phyloP scores from a whole-genome alignment of 768 basidiomycete species.

The Boletus tylopilopsis region DNA sequence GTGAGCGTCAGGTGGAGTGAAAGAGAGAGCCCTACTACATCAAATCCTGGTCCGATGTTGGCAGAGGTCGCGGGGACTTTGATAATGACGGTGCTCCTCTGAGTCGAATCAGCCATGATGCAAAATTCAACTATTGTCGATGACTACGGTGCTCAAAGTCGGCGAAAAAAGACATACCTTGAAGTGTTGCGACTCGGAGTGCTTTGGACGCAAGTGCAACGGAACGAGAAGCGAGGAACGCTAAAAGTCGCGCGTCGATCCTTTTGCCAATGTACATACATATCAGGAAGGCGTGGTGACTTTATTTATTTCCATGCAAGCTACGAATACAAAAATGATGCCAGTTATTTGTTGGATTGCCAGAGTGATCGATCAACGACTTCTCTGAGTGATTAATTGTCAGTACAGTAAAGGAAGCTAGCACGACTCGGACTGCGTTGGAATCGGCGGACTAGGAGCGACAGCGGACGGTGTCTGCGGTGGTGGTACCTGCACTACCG shows the following conservation, averaged over 20 bases:
- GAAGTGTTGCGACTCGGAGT: no score
- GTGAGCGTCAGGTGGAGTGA: slow-evolving; percentile 79
- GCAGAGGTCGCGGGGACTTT: slow-evolving; percentile 95
- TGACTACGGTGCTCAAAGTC: neutral
- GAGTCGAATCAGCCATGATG: no score
- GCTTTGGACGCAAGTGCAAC: no score
- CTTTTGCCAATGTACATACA: no score
- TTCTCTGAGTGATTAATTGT: neutral
- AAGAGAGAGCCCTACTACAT: slow-evolving; percentile 97
- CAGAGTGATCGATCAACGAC: slow-evolving; percentile 14
- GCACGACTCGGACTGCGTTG: slow-evolving; percentile 1
- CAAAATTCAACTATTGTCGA: neutral
- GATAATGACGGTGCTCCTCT: slow-evolving; percentile 56
- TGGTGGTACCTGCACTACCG: slow-evolving; percentile 9
- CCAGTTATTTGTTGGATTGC: neutral
- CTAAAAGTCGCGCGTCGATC: no score
- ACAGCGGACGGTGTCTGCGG: neutral
- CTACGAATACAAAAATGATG: neutral
- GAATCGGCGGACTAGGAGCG: neutral
- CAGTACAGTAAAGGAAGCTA: slow-evolving; percentile 3
- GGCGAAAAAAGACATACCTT: slow-evolving; percentile 5
- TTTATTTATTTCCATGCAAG: no score
- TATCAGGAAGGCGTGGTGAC: no score
- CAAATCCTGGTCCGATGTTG: slow-evolving; percentile 98
- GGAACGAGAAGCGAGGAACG: no score